Evolutionary conservation across 352 stramenopile species (phyloP), one percentile per base, ranked within the genome.

Genomic region (Phytophthora sp.): DNA sequence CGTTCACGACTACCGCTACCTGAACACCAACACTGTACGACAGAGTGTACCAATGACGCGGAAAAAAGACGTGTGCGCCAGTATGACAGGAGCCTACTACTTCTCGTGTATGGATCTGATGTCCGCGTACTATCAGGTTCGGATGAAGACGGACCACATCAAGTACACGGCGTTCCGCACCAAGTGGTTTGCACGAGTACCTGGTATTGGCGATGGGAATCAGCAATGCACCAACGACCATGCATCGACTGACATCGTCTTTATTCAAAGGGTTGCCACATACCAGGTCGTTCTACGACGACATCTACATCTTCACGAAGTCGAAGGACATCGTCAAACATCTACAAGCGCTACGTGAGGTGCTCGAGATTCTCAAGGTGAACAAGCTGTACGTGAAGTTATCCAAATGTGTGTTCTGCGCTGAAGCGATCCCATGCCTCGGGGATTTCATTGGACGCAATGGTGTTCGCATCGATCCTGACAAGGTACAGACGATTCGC

Each of bases 401-500:
- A 23, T 48, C 44, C 2, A 74, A 74, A 43, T 76, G 62, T 52
- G 18, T 58, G 5, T 72, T 74, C 27, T 67, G 44, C 21, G 49
- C 59, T 1, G 21, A 56, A 15, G 63, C 74, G 17, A 76, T 79
- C 27, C 62, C 57, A 2, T 58, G 56, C 26, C 52, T 76, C 1
- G 66, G 56, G 27, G 60, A 74, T 38, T 76, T 66, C 18, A 44
- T 74, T 17, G 57, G 56, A n/a, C n/a, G n/a, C n/a, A n/a, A n/a
- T n/a, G n/a, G n/a, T n/a, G n/a, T n/a, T n/a, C n/a, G n/a, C n/a
- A 59, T 66, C 11, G 62, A 65, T 9, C 57, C 60, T 0, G 32
- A 64, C 35, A 76, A 76, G 38, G 46, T 71, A 1, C 30, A 42
- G 9, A 50, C 32, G 2, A 71, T 73, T 27, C 17, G 24, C 4